Evolutionary conservation across 2,329 filamentous ascomycete genomes (phyloP).

Genomic region (Aphanocladium album): DNA sequence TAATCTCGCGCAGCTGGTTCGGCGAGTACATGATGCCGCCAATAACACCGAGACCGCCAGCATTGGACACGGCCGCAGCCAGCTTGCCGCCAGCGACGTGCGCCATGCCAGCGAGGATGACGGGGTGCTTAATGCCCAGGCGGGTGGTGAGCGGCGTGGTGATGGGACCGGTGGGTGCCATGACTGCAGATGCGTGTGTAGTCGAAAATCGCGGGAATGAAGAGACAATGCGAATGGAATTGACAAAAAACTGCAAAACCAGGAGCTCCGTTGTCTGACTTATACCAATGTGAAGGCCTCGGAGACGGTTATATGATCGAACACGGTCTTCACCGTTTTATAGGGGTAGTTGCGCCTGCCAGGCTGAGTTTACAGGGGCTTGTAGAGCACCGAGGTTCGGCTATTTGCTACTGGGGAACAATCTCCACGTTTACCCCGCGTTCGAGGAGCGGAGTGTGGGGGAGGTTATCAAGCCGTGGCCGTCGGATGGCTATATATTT

Average conservation of each 20-base stretch:
- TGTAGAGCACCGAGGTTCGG: slow-evolving; percentile 7
- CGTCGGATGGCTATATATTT: background rate
- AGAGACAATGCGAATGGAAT: background rate
- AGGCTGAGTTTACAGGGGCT: background rate
- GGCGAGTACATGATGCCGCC: slow-evolving; percentile 70
- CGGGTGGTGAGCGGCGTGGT: slow-evolving; percentile 74
- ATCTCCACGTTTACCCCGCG: slow-evolving; percentile 7
- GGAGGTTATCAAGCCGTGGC: background rate
- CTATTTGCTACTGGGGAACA: background rate
- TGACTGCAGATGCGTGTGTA: background rate
- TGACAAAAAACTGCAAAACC: background rate
- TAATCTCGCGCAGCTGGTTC: slow-evolving; percentile 68
- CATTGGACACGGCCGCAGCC: slow-evolving; percentile 82
- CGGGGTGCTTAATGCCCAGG: slow-evolving; percentile 78
- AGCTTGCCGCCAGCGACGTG: slow-evolving; percentile 72
- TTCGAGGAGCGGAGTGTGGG: slow-evolving; percentile 3
- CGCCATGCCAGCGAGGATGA: slow-evolving; percentile 93
- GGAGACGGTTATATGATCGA: slow-evolving; percentile 2
- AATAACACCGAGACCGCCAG: slow-evolving; percentile 76
- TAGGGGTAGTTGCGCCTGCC: background rate
- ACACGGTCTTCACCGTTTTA: background rate
- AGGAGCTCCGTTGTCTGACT: background rate
- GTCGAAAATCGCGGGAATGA: background rate
- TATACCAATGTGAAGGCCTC: background rate
- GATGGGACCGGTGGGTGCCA: slow-evolving; percentile 46